Conservation (phyloP, 805 yeast genomes). For the Ogataea paradorogensis region DNA sequence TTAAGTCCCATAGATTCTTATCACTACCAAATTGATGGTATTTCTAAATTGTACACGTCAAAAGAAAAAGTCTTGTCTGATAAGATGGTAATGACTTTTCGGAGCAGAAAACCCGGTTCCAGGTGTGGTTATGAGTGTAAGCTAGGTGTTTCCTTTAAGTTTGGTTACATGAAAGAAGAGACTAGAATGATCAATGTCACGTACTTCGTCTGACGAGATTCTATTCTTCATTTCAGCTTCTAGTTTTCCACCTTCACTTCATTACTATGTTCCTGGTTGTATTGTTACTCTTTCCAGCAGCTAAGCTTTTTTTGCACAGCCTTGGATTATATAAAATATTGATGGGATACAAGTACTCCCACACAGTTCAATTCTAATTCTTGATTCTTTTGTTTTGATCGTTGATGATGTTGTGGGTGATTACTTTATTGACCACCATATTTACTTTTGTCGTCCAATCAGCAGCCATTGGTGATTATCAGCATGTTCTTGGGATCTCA, state of each 20-base stretch:
- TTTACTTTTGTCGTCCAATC: neutral
- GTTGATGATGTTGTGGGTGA: neutral
- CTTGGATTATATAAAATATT: too few species aligned
- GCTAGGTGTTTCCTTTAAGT: neutral
- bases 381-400: neutral
- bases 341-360: too few species aligned
- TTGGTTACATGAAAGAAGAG: too few species aligned
- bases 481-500: neutral
- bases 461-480: neutral
- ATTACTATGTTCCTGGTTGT: too few species aligned
- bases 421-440: neutral
- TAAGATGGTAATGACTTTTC: constrained; percentile 7
- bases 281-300: too few species aligned
- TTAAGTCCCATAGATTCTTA: constrained; percentile 64
- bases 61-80: constrained; percentile 9
- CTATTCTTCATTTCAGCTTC: too few species aligned
- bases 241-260: too few species aligned
- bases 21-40: neutral
- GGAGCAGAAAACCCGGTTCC: constrained; percentile 9
- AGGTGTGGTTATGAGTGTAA: constrained; percentile 12
- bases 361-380: too few species aligned
- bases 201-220: neutral
- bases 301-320: too few species aligned
- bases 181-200: too few species aligned
- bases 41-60: constrained; percentile 6